Percentiles rank a stretch among this genome's conserved stretches.
These are phyloP conservation scores for Cystoderma amianthinum DNA, from an alignment of 768 basidiomycete genomes.

Conservation along the genomic window DNA sequence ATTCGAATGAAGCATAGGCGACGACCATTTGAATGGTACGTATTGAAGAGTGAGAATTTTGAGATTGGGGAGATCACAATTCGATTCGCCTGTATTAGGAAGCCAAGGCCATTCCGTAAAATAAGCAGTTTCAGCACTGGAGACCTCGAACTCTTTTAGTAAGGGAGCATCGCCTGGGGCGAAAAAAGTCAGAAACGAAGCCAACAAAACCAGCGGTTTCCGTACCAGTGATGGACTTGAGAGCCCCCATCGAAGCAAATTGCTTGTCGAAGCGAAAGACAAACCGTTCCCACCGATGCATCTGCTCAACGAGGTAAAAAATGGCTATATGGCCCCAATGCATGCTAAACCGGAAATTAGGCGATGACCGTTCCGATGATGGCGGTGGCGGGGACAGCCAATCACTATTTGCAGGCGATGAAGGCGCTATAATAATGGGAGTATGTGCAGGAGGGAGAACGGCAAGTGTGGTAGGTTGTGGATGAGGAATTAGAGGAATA, in stretches of 20 bases:
- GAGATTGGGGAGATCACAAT: conserved; percentile 31
- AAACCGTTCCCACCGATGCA: conserved; percentile 79
- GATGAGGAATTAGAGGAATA: conserved; percentile 20
- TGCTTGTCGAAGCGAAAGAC: conserved; percentile 75
- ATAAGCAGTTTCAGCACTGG: conserved; percentile 56
- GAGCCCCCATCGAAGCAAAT: conserved; percentile 65
- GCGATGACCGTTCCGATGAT: conserved; percentile 12
- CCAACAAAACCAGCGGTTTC: conserved; percentile 13
- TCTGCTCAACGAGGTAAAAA: conserved; percentile 73
- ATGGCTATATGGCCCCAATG: conserved; percentile 82
- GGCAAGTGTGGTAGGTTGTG: conserved; percentile 15
- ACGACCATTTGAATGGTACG: conserved; percentile 73
- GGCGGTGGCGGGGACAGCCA: conserved; percentile 34
- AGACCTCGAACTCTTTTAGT: conserved; percentile 72
- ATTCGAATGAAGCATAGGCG: conserved; percentile 59
- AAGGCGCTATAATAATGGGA: conserved; percentile 41
- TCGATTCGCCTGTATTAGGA: conserved; percentile 37
- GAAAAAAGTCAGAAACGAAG: conserved; percentile 2
- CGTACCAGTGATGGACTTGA: conserved; percentile 68
- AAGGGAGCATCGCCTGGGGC: conserved; percentile 62
- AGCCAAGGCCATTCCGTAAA: conserved; percentile 74
- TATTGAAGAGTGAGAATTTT: conserved; percentile 59
- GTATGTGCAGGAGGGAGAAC: conserved; percentile 25
- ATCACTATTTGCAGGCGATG: conserved; percentile 32
- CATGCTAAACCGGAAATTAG: conserved; percentile 37